Evolutionary conservation across 225 moss, liverwort and hornwort genomes (phyloP), one percentile per base, ranked within the genome.

Genomic region (Pseudoscleropodium purum): DNA sequence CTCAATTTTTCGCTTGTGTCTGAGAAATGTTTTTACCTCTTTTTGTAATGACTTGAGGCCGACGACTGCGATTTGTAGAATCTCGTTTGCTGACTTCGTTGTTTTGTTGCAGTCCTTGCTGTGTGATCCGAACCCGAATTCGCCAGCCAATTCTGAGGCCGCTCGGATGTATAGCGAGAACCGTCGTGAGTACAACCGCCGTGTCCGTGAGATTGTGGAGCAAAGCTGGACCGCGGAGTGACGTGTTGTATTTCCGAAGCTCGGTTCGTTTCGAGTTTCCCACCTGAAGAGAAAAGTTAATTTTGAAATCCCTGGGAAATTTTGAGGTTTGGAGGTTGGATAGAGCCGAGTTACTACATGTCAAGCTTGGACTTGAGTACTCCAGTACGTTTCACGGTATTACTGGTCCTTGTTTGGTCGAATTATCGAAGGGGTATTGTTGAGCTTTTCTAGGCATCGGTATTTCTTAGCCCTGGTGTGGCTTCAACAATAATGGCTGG

Each of bases 201-300:
- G 99, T 91, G 99, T 99, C 59, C 96, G 99, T 89, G 99, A 99
- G 91, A 97, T 99, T 72, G 99, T 99, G 91, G 97, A 99, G 92
- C 99, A 99, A 94, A 99, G 99, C 92, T 99, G 99, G 99, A 97
- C 99, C 84, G 97, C 99, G 29, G 97, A 99, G 92, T 99, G 93
- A 76, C 13, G 1, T 34, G 2, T 52, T 3, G 13, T 63, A 45
- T 36, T 72, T n/a, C 60, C 49, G 26, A 67, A 82, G 91, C n/a
- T 9, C 24, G 75, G 59, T 79, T 82, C 61, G 77, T 89, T 91
- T 88, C 78, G 96, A 82, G 81, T 63, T 90, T 82, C 86, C 89
- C 87, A 78, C 83, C 76, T 91, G 85, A 87, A 93, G 91, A 89
- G 88, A 36, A 63, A 86, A 76, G 75, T 76, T 49, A 49, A 18